phyloP scores from a whole-genome alignment of 108 stramenopile species.

The Skeletonema marinoi region DNA sequence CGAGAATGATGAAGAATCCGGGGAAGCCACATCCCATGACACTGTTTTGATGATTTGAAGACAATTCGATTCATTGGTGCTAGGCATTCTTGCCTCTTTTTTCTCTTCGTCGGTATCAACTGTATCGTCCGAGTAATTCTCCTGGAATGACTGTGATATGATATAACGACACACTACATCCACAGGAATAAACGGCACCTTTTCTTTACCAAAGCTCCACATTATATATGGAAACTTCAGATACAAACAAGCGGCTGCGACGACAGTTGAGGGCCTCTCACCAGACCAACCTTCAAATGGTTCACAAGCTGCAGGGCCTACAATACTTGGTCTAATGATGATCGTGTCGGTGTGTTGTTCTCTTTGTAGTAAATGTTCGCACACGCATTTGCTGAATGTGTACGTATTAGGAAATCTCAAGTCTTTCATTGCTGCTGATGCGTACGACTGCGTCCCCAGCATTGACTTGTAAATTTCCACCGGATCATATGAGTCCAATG shows the following conservation, averaged over 20 bases:
- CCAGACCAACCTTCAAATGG: slow-evolving; percentile 89
- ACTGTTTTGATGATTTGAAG: slow-evolving; percentile 56
- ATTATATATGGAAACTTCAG: slow-evolving; percentile 76
- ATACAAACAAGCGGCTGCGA: slow-evolving; percentile 82
- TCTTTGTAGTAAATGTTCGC: slow-evolving; percentile 76
- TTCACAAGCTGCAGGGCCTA: slow-evolving; percentile 75
- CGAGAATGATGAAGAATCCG: slow-evolving; percentile 51
- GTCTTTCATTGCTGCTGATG: slow-evolving; percentile 79
- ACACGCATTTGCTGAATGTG: slow-evolving; percentile 87
- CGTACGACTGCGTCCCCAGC: slow-evolving; percentile 74
- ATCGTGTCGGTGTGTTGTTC: slow-evolving; percentile 54
- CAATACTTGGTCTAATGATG: slow-evolving; percentile 87
- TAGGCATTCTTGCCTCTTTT: slow-evolving; percentile 33
- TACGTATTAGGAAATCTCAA: slow-evolving; percentile 85
- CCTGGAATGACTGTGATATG: slow-evolving; percentile 57
- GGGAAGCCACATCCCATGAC: slow-evolving; percentile 71
- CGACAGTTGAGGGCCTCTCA: slow-evolving; percentile 84
- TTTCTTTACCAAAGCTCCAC: slow-evolving; percentile 72
- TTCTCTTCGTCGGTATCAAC: slow-evolving; percentile 25
- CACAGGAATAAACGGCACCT: slow-evolving; percentile 78
- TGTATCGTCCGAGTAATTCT: not conserved
- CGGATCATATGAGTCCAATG: slow-evolving; percentile 64
- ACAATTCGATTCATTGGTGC: slow-evolving; percentile 7
- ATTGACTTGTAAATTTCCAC: slow-evolving; percentile 75
- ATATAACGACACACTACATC: slow-evolving; percentile 79